Percentiles rank a stretch among this genome's conserved stretches.
phyloP scores from a whole-genome alignment of 345 rosid genomes.

The Hypericum androsaemum region DNA sequence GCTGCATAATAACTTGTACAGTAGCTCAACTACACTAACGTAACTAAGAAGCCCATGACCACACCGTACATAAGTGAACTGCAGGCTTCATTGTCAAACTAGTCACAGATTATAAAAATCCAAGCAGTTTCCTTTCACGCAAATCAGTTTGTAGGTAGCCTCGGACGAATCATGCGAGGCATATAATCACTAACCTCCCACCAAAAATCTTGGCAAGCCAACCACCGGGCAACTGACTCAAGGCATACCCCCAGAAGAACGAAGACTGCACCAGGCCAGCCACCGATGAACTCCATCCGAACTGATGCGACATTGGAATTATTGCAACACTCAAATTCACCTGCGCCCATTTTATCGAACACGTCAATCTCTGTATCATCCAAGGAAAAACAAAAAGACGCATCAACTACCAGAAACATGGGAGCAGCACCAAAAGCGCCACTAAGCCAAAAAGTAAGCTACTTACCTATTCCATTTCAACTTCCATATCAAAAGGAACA shows the following conservation, averaged over 20 bases:
- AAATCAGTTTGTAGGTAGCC: too few relatives aligned
- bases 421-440: too few relatives aligned
- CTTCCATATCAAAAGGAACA: too few relatives aligned
- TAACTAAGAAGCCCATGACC: too few relatives aligned
- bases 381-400: slow-evolving; percentile 1
- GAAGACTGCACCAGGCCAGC: slow-evolving; percentile 93
- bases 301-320: slow-evolving; percentile 93
- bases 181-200: slow-evolving; percentile 56
- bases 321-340: slow-evolving; percentile 93
- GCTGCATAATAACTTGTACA: too few relatives aligned
- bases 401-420: background rate
- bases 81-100: too few relatives aligned
- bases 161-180: background rate
- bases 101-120: too few relatives aligned
- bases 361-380: background rate
- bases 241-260: slow-evolving; percentile 92
- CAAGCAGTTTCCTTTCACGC: too few relatives aligned
- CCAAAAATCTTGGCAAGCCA: slow-evolving; percentile 91
- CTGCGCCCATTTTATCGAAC: slow-evolving; percentile 27
- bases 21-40: too few relatives aligned
- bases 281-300: slow-evolving; percentile 77
- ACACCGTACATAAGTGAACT: too few relatives aligned
- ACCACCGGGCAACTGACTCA: slow-evolving; percentile 93
- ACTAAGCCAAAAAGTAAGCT: too few relatives aligned
- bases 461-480: too few relatives aligned